Evolutionary conservation across 2,329 filamentous ascomycete genomes (phyloP).

Genomic region (Microsporum canis): DNA sequence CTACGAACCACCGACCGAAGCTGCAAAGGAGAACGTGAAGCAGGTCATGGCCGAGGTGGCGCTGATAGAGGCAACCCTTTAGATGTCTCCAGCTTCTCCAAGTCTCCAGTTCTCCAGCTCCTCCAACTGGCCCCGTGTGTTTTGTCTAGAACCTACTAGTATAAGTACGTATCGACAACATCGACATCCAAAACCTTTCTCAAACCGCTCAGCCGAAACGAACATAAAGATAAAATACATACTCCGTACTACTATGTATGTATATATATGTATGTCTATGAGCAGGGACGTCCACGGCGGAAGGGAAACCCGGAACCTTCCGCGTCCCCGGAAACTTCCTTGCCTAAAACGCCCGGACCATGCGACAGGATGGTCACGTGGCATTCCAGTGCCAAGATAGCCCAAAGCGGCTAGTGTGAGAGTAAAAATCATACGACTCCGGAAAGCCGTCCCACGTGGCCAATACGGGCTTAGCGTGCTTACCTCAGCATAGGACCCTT

Average conservation of each 20-base stretch:
- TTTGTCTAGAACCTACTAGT: too few species aligned
- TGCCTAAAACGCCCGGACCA: not conserved
- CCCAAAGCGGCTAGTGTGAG: not conserved
- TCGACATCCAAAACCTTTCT: too few species aligned
- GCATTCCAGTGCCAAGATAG: not conserved
- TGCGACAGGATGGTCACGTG: not conserved
- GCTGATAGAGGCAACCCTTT: slow-evolving; percentile 27
- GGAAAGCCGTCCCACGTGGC: not conserved
- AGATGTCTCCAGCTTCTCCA: not conserved
- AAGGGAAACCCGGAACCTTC: not conserved
- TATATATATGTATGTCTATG: not conserved
- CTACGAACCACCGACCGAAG: slow-evolving; percentile 42
- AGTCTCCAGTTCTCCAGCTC: not conserved
- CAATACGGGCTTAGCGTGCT: not conserved
- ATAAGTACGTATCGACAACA: too few species aligned
- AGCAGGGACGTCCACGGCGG: not conserved
- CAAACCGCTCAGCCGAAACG: too few species aligned
- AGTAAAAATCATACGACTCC: not conserved
- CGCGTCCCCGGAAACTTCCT: slow-evolving; percentile 1
- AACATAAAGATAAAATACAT: too few species aligned
- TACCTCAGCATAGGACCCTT: not conserved
- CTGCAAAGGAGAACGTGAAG: slow-evolving; percentile 34
- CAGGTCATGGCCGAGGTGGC: slow-evolving; percentile 33
- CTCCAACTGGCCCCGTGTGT: not conserved
- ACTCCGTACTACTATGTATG: too few species aligned